A percentile compares a stretch with the other conserved stretches of the same genome.
These are phyloP conservation scores for Neoconidiobolus thromboides DNA, from an alignment of 371 early-diverging fungal genomes.

Conservation along the genomic window DNA sequence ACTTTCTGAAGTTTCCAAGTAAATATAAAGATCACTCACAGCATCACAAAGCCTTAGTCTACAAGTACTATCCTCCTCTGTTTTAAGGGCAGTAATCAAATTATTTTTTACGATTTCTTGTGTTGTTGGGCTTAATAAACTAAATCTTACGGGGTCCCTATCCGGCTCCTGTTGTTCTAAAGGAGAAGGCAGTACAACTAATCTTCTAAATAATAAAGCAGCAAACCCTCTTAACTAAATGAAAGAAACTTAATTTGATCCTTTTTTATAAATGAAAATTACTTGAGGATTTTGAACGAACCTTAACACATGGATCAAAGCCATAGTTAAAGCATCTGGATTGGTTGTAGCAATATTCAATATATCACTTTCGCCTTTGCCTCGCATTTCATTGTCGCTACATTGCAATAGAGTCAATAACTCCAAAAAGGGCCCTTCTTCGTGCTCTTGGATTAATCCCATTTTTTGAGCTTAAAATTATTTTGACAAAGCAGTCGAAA, in stretches of 20 bases:
- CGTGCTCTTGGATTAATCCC: too few relatives aligned
- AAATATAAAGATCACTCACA: conserved; percentile 47
- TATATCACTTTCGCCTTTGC: background rate
- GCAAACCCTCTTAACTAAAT: background rate
- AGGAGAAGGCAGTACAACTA: background rate
- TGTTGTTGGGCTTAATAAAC: conserved; percentile 34
- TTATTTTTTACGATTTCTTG: conserved; percentile 36
- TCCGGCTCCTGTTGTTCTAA: background rate
- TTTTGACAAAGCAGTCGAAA: too few relatives aligned
- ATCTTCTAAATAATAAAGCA: background rate
- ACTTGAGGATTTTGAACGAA: background rate
- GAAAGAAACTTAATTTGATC: background rate
- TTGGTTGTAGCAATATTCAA: background rate
- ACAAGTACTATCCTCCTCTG: conserved; percentile 46
- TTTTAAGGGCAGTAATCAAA: conserved; percentile 51
- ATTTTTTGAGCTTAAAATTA: too few relatives aligned
- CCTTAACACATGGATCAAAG: background rate
- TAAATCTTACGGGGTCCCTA: background rate
- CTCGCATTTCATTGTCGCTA: background rate
- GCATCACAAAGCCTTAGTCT: conserved; percentile 84
- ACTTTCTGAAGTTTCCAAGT: conserved; percentile 4
- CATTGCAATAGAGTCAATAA: background rate
- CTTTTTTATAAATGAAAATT: background rate
- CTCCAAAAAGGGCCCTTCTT: too few relatives aligned
- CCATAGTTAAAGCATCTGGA: background rate